These are phyloP conservation scores for Metschnikowia reukaufii DNA, from an alignment of 805 yeast species.

Conservation along the genomic window DNA sequence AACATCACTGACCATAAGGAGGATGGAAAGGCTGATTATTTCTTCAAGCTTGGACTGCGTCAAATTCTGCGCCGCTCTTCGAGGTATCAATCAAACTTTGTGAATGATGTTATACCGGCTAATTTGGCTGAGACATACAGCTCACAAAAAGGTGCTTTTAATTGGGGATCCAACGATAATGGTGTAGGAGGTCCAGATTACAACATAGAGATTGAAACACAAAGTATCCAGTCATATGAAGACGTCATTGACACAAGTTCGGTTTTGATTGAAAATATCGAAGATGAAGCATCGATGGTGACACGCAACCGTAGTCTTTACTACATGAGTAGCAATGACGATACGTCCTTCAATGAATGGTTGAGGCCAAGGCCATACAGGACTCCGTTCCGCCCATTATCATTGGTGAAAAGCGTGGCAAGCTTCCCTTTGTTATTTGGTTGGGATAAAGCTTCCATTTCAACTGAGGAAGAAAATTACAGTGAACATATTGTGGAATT, in stretches of 20 bases:
- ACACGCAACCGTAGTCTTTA: background rate
- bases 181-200: background rate
- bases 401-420: conserved; percentile 1
- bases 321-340: conserved; percentile 4
- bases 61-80: background rate
- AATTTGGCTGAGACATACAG: background rate
- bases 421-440: background rate
- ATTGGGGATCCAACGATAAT: background rate
- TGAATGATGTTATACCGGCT: background rate
- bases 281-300: background rate
- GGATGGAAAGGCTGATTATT: background rate
- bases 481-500: background rate
- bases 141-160: background rate
- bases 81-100: background rate
- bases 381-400: background rate
- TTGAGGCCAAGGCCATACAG: background rate
- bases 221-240: background rate
- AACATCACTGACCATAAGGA: background rate
- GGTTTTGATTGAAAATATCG: background rate
- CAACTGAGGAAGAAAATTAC: background rate
- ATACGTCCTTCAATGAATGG: conserved; percentile 3
- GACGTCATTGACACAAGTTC: background rate
- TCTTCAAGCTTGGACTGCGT: background rate
- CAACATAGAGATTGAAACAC: background rate
- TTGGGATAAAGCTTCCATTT: background rate